Base-by-base conservation (phyloP, 805 yeast species). In the Yarrowia sp. region DNA sequence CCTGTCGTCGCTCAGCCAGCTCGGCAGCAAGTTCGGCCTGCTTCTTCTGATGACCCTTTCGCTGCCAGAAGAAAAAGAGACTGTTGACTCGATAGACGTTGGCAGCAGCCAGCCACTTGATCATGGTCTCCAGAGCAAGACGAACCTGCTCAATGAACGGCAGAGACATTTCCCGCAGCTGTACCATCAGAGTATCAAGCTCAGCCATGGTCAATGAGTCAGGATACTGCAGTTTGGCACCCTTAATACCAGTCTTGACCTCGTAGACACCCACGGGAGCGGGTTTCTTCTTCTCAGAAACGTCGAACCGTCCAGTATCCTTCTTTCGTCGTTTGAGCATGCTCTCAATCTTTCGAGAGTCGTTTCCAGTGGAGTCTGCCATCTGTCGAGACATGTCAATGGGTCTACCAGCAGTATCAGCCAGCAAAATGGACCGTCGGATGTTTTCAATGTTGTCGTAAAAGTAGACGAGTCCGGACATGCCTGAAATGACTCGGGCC, bases 71-170 rank as follows among this genome's bases (percentile, higher is more conserved):
- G 32, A 43, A 41, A 10, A 41, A 16, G 16, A 58, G 32, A 21
- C 24, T 10, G 32, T 41, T 58, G 30, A n/a, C 24, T 41, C 63
- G 19, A 17, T 41, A 58, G 22, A 32, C 40, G 32, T 58, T 58
- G 40, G 63, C 63, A 58, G 63, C 63, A 19, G 49, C 51, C 4
- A 58, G 22, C 63, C 63, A 58, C 30, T 33, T 40, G 63, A 41
- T 30, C 36, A 58, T 58, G 3, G 41, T 28, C 10, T 32, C 63
- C 9, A 58, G 38, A 21, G 32, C 16, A 5, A 32, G n/a, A 0
- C 63, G 22, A 0, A 32, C 38, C 41, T 58, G 41, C 17, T 41
- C 63, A 3, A 58, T 21, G 5, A 58, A 43, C 1, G 63, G 63
- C 4, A 30, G 16, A 2, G 63, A 41, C 49, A 58, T 58, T 7